phyloP scores from a whole-genome alignment of 345 rosid species.

The Arabidopsis suecica region DNA sequence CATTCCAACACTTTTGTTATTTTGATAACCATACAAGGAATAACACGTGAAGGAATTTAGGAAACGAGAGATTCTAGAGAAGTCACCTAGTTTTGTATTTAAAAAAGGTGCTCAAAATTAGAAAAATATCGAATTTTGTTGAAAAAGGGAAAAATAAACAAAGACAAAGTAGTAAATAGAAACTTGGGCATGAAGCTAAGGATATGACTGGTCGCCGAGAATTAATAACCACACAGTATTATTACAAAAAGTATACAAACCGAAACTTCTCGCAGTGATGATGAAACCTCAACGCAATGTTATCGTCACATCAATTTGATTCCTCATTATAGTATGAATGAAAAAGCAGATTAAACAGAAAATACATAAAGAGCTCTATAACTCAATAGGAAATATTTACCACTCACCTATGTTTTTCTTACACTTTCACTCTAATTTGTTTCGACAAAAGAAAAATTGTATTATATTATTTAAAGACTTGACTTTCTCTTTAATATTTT shows the following conservation, averaged over 20 bases:
- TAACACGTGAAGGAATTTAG: constrained; percentile 8
- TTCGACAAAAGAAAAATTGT: too few species aligned
- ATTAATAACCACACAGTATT: constrained; percentile 45
- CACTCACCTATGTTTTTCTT: too few species aligned
- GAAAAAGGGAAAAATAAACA: not conserved
- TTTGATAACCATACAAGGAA: not conserved
- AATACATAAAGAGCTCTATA: not conserved
- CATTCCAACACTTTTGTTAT: not conserved
- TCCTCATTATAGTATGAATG: not conserved
- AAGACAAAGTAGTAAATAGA: constrained; percentile 18
- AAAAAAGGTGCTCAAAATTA: not conserved
- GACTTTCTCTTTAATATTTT: too few species aligned
- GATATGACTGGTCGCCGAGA: constrained; percentile 45
- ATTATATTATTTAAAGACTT: too few species aligned
- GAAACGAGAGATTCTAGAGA: constrained; percentile 5
- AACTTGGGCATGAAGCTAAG: constrained; percentile 47
- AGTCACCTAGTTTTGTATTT: not conserved
- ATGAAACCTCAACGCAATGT: constrained; percentile 62
- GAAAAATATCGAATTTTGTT: not conserved
- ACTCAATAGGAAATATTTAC: not conserved
- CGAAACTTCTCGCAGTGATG: constrained; percentile 56
- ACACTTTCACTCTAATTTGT: too few species aligned
- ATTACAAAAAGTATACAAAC: constrained; percentile 28
- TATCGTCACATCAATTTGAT: constrained; percentile 21
- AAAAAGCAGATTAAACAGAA: constrained; percentile 14